phyloP scores from a whole-genome alignment of 1,284 basidiomycete species.

The Cryptococcus wingfieldii region DNA sequence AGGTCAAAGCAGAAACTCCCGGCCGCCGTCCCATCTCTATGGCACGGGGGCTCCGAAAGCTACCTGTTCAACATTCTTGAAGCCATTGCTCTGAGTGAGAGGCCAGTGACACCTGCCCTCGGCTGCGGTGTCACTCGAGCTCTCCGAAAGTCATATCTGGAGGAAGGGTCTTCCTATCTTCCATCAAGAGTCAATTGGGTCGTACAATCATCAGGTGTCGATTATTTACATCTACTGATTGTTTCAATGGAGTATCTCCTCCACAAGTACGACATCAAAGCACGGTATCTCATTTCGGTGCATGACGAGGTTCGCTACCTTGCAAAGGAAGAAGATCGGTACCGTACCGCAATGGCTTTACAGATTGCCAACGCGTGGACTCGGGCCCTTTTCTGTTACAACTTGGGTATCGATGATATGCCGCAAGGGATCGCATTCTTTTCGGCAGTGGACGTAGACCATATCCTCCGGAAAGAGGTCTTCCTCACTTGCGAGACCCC shows the following conservation, averaged over 20 bases:
- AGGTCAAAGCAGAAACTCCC: slow-evolving; percentile 40
- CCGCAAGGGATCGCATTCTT: slow-evolving; percentile 95
- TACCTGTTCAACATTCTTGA: slow-evolving; percentile 99
- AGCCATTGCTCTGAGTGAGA: slow-evolving; percentile 82
- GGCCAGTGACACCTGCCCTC: slow-evolving; percentile 85
- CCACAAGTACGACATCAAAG: slow-evolving; percentile 74
- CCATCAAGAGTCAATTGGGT: slow-evolving; percentile 99
- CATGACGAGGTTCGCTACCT: slow-evolving; percentile 97
- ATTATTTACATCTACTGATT: slow-evolving; percentile 95
- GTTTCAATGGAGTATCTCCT: slow-evolving; percentile 91
- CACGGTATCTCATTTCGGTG: slow-evolving; percentile 92
- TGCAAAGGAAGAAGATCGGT: slow-evolving; percentile 79
- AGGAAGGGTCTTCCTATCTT: slow-evolving; percentile 69
- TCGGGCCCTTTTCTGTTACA: slow-evolving; percentile 83
- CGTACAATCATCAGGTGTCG: slow-evolving; percentile 96
- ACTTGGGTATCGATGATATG: slow-evolving; percentile 90
- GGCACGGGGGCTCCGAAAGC: slow-evolving; percentile 96
- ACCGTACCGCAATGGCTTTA: slow-evolving; percentile 84
- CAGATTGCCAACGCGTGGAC: slow-evolving; percentile 98
- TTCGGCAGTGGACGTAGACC: slow-evolving; percentile 91
- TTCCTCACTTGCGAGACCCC: slow-evolving; percentile 95
- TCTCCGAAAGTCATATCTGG: slow-evolving; percentile 80
- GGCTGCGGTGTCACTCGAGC: slow-evolving; percentile 92
- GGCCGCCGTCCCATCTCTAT: slow-evolving; percentile 62
- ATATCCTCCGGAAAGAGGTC: slow-evolving; percentile 89